A percentile compares a stretch with the other conserved stretches of the same genome.
phyloP scores from a whole-genome alignment of 306 rosid genomes.

The Aeschynomene evenia region DNA sequence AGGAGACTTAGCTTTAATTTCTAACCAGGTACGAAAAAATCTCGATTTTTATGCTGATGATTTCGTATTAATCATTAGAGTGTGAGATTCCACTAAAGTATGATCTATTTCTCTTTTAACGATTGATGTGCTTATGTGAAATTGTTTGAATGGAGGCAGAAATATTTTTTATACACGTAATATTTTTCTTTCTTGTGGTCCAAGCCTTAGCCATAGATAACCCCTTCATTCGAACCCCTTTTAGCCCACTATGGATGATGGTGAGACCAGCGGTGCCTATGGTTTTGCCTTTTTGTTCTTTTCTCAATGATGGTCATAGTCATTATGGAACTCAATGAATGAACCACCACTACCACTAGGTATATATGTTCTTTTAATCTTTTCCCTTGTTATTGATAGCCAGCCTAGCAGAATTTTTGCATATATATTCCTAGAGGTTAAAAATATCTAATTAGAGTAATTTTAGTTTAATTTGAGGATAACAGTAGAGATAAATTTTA shows the following conservation, averaged over 20 bases:
- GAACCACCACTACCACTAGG: constrained; percentile 25
- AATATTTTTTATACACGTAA: no score
- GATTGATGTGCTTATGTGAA: no score
- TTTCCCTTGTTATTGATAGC: constrained; percentile 29
- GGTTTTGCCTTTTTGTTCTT: constrained; percentile 27
- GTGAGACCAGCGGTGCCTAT: constrained; percentile 47
- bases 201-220: constrained; percentile 33
- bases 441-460: no score
- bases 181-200: constrained; percentile 49
- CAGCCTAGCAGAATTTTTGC: constrained; percentile 57
- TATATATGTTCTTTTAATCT: not conserved
- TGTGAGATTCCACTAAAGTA: no score
- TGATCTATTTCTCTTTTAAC: no score
- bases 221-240: constrained; percentile 9
- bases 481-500: no score
- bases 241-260: constrained; percentile 34
- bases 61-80: no score
- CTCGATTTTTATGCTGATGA: no score
- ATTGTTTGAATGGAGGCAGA: no score
- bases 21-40: no score
- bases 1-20: no score
- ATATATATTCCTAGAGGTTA: constrained; percentile 48
- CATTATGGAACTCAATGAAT: not conserved
- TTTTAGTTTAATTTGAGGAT: no score
- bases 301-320: not conserved